Percentiles rank a stretch among this genome's conserved stretches.
Conservation (phyloP, 148 eudicot species). For the Persicaria maculosa region DNA sequence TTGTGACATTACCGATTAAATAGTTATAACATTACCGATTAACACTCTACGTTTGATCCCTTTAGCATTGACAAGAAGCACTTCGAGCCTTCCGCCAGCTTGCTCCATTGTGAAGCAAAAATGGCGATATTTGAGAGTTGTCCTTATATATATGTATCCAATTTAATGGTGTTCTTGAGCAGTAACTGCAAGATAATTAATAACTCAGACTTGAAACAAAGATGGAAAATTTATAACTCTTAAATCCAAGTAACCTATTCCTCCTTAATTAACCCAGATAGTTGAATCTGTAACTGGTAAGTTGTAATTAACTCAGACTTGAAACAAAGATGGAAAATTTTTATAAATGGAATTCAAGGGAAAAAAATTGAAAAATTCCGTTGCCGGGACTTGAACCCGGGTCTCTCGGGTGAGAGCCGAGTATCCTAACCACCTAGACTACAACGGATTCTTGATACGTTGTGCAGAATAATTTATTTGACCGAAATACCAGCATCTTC, state of each 20-base stretch:
- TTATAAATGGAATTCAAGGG: too few relatives aligned
- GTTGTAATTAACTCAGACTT: background rate
- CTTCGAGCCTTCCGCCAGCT: background rate
- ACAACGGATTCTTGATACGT: constrained; percentile 49
- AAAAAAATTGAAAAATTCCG: constrained; percentile 22
- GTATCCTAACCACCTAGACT: constrained; percentile 99
- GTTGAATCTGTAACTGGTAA: background rate
- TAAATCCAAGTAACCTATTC: background rate
- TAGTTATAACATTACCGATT: background rate
- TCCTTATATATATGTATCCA: background rate
- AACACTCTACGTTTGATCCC: background rate
- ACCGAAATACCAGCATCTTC: too few relatives aligned
- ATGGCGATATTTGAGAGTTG: background rate
- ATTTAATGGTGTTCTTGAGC: background rate
- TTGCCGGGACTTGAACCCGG: constrained; percentile 99
- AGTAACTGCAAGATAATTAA: background rate
- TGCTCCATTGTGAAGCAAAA: background rate
- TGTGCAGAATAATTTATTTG: too few relatives aligned
- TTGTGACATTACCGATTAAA: too few relatives aligned
- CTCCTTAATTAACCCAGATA: background rate
- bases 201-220: too few relatives aligned
- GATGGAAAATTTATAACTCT: too few relatives aligned
- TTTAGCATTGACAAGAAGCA: constrained; percentile 7
- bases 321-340: background rate
- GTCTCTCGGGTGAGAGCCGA: constrained; percentile 99